Percentiles rank a stretch among this genome's conserved stretches.
phyloP scores from a whole-genome alignment of 2,329 filamentous ascomycete genomes.

The Aspergillus neoniger region DNA sequence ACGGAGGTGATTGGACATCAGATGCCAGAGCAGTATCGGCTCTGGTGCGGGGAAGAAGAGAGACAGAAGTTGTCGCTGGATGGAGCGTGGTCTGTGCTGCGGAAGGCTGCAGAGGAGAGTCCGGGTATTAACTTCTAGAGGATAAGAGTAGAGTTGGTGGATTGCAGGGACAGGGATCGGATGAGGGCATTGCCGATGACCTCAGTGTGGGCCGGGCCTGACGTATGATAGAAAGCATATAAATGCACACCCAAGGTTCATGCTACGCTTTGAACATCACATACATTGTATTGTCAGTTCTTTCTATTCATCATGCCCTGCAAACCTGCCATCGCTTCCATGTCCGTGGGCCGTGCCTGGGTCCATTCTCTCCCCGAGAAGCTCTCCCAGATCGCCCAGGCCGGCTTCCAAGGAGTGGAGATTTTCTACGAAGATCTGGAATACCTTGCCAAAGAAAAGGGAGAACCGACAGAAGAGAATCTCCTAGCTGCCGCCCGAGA shows the following conservation, averaged over 20 bases:
- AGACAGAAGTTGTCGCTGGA: conserved; percentile 27
- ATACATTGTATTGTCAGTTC: not conserved
- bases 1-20: conserved; percentile 47
- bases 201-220: not conserved
- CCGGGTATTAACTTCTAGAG: conserved; percentile 35
- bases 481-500: conserved; percentile 60
- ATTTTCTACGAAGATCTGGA: conserved; percentile 76
- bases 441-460: conserved; percentile 57
- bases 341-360: conserved; percentile 72
- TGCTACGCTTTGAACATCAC: not conserved
- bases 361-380: conserved; percentile 68
- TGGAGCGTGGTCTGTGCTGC: conserved; percentile 36
- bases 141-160: not conserved
- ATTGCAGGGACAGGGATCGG: not conserved
- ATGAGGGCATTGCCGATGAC: not conserved
- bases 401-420: conserved; percentile 71
- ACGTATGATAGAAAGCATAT: not conserved
- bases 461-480: conserved; percentile 45
- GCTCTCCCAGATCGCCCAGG: conserved; percentile 63
- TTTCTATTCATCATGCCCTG: conserved; percentile 1
- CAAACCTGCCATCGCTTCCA: conserved; percentile 66
- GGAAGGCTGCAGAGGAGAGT: conserved; percentile 36
- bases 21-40: conserved; percentile 42
- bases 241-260: no score
- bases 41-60: conserved; percentile 39